Percentiles rank a stretch among this genome's conserved stretches.
Conservation (phyloP, 2,329 filamentous ascomycete genomes). For the Mycosphaerella arachidis region DNA sequence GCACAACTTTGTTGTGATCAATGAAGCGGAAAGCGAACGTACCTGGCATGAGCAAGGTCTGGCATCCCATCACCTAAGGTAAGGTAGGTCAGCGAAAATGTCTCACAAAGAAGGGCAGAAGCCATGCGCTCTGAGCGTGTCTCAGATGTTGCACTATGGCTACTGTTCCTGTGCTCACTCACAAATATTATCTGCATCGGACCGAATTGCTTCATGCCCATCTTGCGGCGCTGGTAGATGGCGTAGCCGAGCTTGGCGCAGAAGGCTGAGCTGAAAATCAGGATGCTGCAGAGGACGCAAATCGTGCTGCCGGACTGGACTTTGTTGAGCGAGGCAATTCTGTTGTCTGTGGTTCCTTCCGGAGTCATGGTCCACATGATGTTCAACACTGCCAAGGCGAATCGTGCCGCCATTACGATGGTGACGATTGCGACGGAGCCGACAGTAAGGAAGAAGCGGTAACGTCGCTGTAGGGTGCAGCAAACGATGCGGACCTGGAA, state of each 20-base stretch:
- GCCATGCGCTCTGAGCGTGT: no score
- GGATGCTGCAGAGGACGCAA: constrained; percentile 53
- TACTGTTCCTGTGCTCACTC: no score
- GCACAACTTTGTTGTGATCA: not conserved
- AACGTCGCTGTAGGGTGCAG: constrained; percentile 41
- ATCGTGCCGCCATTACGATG: constrained; percentile 50
- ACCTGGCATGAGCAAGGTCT: constrained; percentile 63
- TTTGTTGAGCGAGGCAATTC: constrained; percentile 31
- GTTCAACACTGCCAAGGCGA: constrained; percentile 50
- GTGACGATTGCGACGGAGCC: constrained; percentile 48
- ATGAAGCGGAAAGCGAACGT: constrained; percentile 26
- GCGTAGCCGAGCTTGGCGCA: constrained; percentile 57
- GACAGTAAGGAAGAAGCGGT: constrained; percentile 44
- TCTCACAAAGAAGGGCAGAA: no score
- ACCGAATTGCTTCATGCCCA: constrained; percentile 58
- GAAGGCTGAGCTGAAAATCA: constrained; percentile 60
- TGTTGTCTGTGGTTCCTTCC: constrained; percentile 10
- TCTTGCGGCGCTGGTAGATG: constrained; percentile 50
- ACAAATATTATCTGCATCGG: constrained; percentile 64
- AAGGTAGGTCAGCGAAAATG: no score
- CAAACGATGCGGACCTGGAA: constrained; percentile 62
- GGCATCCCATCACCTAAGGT: constrained; percentile 51
- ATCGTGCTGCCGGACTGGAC: constrained; percentile 47
- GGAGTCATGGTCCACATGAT: constrained; percentile 25
- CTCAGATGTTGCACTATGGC: no score